Percentiles rank a stretch among this genome's conserved stretches.
Conservation (phyloP, 306 rosid species). For the Cucurbita ficifolia region DNA sequence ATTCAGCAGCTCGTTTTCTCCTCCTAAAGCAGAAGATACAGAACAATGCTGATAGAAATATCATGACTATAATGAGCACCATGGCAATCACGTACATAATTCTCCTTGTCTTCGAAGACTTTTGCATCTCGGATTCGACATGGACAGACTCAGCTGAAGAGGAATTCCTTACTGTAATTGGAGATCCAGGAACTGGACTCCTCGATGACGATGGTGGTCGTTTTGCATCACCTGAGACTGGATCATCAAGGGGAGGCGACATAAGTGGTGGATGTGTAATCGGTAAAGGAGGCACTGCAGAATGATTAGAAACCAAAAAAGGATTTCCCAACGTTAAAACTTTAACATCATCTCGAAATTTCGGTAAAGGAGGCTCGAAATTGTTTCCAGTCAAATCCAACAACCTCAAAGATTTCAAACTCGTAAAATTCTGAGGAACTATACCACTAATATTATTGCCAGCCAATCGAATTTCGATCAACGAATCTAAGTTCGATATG, state of each 20-base stretch:
- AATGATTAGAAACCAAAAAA: constrained; percentile 19
- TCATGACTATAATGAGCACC: background rate
- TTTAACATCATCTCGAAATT: constrained; percentile 30
- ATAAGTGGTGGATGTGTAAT: constrained; percentile 14
- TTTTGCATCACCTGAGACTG: constrained; percentile 9
- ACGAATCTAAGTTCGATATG: constrained; percentile 46
- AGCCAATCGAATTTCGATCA: constrained; percentile 37
- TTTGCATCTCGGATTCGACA: background rate
- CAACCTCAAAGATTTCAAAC: constrained; percentile 35
- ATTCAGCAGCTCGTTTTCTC: constrained; percentile 17
- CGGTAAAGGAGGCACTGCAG: constrained; percentile 18
- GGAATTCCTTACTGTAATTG: background rate
- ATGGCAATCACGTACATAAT: background rate
- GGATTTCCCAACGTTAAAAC: constrained; percentile 39
- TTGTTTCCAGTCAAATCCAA: constrained; percentile 55
- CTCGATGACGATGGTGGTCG: background rate
- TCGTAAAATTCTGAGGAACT: constrained; percentile 35
- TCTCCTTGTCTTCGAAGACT: background rate
- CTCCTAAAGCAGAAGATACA: constrained; percentile 27
- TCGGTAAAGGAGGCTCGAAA: constrained; percentile 51
- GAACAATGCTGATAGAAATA: constrained; percentile 20
- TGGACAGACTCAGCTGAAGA: background rate
- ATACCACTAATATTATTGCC: constrained; percentile 41
- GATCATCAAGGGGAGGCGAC: constrained; percentile 10
- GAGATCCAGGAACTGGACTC: background rate